Percentiles rank a stretch among this genome's conserved stretches.
Conservation (phyloP, 2,329 filamentous ascomycete genomes). For the Paracoccidioides lutzii region DNA sequence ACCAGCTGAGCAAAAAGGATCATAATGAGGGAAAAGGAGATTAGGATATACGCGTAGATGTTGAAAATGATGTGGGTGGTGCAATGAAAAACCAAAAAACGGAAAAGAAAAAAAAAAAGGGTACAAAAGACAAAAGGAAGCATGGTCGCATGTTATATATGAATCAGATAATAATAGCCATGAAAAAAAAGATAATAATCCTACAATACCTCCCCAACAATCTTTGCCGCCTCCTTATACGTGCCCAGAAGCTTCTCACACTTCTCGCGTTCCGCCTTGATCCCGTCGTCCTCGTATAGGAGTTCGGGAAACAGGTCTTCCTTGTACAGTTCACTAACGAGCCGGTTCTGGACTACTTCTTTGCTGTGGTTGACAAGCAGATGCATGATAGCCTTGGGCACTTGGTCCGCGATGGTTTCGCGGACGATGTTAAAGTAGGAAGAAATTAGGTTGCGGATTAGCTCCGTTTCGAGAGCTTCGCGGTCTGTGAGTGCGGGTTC, state of each 20-base stretch:
- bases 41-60: background rate
- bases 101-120: background rate
- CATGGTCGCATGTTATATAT: background rate
- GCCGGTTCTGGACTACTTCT: conserved; percentile 90
- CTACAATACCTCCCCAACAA: conserved; percentile 88
- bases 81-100: background rate
- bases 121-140: background rate
- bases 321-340: conserved; percentile 92
- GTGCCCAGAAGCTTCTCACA: conserved; percentile 92
- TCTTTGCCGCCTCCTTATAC: conserved; percentile 95
- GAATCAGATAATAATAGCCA: background rate
- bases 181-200: conserved; percentile 2
- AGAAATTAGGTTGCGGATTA: conserved; percentile 90
- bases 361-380: conserved; percentile 96
- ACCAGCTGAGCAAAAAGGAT: background rate
- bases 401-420: conserved; percentile 96
- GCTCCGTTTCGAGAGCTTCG: conserved; percentile 92
- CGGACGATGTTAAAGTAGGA: conserved; percentile 99
- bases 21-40: too few relatives aligned
- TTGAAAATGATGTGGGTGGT: background rate
- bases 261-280: conserved; percentile 96
- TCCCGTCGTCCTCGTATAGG: conserved; percentile 90
- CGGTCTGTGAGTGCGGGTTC: conserved; percentile 88
- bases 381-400: conserved; percentile 98
- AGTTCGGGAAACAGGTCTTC: conserved; percentile 83